These are phyloP conservation scores for Cyamopsis tetragonoloba DNA, from an alignment of 306 rosid species.

Conservation along the genomic window DNA sequence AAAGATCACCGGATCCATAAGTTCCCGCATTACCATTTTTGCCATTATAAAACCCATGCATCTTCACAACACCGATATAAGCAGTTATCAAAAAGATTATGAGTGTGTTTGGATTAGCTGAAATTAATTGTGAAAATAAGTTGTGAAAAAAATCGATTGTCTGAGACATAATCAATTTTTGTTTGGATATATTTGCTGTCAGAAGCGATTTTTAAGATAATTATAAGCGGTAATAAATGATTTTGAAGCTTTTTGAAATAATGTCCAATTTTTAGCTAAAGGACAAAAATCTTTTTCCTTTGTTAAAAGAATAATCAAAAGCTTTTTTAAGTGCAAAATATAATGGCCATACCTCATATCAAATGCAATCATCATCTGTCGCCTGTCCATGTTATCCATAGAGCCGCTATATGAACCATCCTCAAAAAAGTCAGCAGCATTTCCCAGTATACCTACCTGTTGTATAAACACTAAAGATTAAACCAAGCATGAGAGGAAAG, in stretches of 20 bases:
- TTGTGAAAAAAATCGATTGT: no score
- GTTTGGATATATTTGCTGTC: no score
- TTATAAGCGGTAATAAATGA: no score
- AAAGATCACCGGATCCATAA: slow-evolving; percentile 79
- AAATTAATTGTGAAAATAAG: no score
- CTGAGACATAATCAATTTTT: no score
- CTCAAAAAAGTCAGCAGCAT: slow-evolving; percentile 80
- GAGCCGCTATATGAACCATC: slow-evolving; percentile 48
- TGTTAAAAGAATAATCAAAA: slow-evolving; percentile 9
- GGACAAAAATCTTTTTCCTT: no score
- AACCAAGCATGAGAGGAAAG: slow-evolving; percentile 17
- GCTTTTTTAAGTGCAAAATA: slow-evolving; percentile 15
- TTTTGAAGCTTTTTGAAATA: no score
- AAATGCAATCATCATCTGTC: slow-evolving; percentile 98
- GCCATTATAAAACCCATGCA: slow-evolving; percentile 93
- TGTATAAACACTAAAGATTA: slow-evolving; percentile 10
- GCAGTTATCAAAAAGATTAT: slow-evolving; percentile 30
- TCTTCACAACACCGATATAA: slow-evolving; percentile 46
- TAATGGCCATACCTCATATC: slow-evolving; percentile 75
- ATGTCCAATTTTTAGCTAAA: no score
- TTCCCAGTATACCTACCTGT: slow-evolving; percentile 94
- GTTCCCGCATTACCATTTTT: slow-evolving; percentile 92
- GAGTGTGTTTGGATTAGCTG: no score
- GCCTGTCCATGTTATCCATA: slow-evolving; percentile 67
- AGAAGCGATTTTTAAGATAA: no score